Conservation (phyloP, 129 eudicot genomes). For the Glebionis coronaria region DNA sequence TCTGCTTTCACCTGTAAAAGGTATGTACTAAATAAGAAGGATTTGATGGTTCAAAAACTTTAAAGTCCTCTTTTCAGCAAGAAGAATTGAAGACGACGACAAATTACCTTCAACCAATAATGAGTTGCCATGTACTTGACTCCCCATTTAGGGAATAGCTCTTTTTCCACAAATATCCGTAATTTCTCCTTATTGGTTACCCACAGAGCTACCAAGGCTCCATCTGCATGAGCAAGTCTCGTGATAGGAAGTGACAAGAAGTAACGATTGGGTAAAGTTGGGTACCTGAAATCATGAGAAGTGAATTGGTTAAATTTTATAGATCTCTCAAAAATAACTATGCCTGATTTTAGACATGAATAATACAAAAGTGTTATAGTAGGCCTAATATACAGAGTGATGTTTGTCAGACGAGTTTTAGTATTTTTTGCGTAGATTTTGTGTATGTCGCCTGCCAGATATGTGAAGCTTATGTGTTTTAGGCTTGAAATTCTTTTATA, state of each 20-base stretch:
- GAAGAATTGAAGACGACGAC: not conserved
- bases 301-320: not conserved
- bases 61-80: not conserved
- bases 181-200: slow-evolving; percentile 91
- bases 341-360: too few species aligned
- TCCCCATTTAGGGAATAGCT: slow-evolving; percentile 89
- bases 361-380: too few species aligned
- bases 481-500: too few species aligned
- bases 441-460: too few species aligned
- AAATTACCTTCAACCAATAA: slow-evolving; percentile 82
- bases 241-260: slow-evolving; percentile 75
- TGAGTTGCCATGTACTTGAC: slow-evolving; percentile 68
- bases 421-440: too few species aligned
- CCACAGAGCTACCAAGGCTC: slow-evolving; percentile 90
- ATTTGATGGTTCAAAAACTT: not conserved
- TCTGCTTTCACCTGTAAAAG: slow-evolving; percentile 75
- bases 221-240: slow-evolving; percentile 57
- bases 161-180: slow-evolving; percentile 75
- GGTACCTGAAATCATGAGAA: slow-evolving; percentile 55
- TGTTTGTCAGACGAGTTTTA: too few species aligned
- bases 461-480: too few species aligned
- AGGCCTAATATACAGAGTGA: too few species aligned
- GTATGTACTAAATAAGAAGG: not conserved
- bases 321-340: too few species aligned
- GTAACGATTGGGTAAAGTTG: slow-evolving; percentile 75